Base-by-base conservation (phyloP, 2,329 filamentous ascomycete species). In the Paradendryphiella salina region DNA sequence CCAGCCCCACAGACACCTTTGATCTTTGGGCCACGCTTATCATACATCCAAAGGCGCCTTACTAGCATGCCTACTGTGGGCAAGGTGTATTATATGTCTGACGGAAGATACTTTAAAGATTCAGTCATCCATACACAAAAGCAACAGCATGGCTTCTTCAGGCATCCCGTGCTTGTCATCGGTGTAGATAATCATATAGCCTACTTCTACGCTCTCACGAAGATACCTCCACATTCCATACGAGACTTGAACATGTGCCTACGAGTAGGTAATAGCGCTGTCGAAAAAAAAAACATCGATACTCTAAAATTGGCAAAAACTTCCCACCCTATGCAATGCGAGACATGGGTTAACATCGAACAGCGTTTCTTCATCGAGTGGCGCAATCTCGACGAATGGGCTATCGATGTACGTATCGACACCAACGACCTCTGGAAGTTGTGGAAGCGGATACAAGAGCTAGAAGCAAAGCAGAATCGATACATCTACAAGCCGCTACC, bases 381-480 rank as follows among this genome's bases (percentile, higher is more conserved):
- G 28, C 7, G 36, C 0, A 37, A 54, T 17, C 38, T 65, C 1
- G 28, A 46, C 10, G 29, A 39, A 5, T 61, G 59, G 55, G 44
- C 13, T 10, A 17, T 46, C 1, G 20, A 59, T 14, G 57, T 63
- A 1, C 17, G 11, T n/a, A 33, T 59, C 14, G 31, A 52, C 4
- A 10, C 28, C 3, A n/a, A 8, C n/a, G 50, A 62, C 5, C 9
- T 45, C 9, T 21, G 20, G 28, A 65, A 66, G 44, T 32, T 64
- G 3, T 17, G 29, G 10, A 29, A 31, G 13, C 52, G 52, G 9
- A 18, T 65, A 9, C 13, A 46, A 2, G 15, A 50, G 29, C 48
- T 64, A 2, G 63, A 66, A 42, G 52, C 55, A 6, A n/a, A 53
- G 4, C 60, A 64, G 40, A 66, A 64, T 20, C 53, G 62, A 3